These are phyloP conservation scores for Fusarium tanahbumbuense DNA, from an alignment of 2,329 filamentous ascomycete species.

Conservation along the genomic window DNA sequence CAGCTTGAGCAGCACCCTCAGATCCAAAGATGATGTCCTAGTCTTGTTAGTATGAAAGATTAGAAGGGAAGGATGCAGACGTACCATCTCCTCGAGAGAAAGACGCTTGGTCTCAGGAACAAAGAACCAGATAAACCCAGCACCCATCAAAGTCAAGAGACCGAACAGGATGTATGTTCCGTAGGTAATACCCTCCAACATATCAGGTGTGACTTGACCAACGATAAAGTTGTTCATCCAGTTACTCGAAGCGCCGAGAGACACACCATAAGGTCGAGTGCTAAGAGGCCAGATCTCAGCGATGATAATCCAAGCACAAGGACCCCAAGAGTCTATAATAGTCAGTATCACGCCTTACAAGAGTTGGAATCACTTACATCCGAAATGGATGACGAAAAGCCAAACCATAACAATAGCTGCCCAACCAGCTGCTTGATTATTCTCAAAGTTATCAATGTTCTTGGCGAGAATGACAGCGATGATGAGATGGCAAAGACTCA, in stretches of 20 bases:
- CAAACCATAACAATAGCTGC: conserved; percentile 75
- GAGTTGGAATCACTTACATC: conserved; percentile 52
- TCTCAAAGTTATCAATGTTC: conserved; percentile 71
- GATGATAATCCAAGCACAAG: conserved; percentile 79
- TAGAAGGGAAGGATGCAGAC: conserved; percentile 1
- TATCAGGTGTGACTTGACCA: conserved; percentile 76
- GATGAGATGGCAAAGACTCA: conserved; percentile 77
- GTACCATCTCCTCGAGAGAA: conserved; percentile 72
- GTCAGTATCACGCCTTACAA: fast-evolving
- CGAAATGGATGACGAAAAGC: conserved; percentile 81
- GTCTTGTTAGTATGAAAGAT: neutral
- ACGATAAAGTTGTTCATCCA: conserved; percentile 75
- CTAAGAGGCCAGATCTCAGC: conserved; percentile 80
- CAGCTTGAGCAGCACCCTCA: conserved; percentile 73
- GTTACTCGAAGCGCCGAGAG: conserved; percentile 73
- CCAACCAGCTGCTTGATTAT: conserved; percentile 70
- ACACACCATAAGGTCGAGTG: conserved; percentile 76
- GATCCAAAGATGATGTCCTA: conserved; percentile 76
- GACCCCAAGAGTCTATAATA: conserved; percentile 71
- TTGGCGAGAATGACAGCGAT: conserved; percentile 76
- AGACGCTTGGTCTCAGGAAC: conserved; percentile 74
- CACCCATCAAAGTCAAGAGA: conserved; percentile 70
- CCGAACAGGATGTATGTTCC: conserved; percentile 81
- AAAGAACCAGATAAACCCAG: conserved; percentile 70
- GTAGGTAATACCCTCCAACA: conserved; percentile 72